Base-by-base conservation (phyloP, 2,329 filamentous ascomycete species). In the Lecanicillium sp. region DNA sequence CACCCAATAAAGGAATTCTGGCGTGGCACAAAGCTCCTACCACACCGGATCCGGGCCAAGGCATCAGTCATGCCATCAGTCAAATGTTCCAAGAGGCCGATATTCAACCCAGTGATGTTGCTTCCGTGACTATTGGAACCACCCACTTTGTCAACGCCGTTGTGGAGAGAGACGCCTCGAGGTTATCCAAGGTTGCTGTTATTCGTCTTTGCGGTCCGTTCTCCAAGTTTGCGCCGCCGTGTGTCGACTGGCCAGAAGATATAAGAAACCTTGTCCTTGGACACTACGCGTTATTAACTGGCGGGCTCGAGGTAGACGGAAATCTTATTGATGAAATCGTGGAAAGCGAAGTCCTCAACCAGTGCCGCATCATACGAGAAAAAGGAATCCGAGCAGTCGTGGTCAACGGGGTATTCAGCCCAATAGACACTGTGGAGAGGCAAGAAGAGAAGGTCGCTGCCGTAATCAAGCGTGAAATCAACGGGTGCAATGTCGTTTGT, bases 81-180 rank as follows among this genome's bases (percentile, higher is more conserved):
- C 52, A 55, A 17, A 67, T 73, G 58, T 60, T 73, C 43, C 35
- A 53, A 12, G 47, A 54, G 1, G 51, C 58, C 12, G 37, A 43
- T 5, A 52, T 65, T 25, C 43, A 49, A 29, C 58, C 63, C 1
- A 48, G 52, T 0, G 51, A 63, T 5, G 58, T 75, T 14, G 62
- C 65, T 12, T 67, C 65, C 43, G 63, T 74, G 12, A 70, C 68
- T 3, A 71, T 75, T 44, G 71, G 71, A 37, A 73, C 68, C 1
- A 77, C 73, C 1, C 72, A 78, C 43, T 78, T 78, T 46, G 63
- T 78, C 47, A 78, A 78, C 43, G 73, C 73, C 8, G 68, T 78
- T 3, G 60, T 78, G 1, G 71, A 77, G 50, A 59, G 67, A 31
- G 72, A 78, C 43, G 58, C 58, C 7, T 50, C 60, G 2, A 63